Evolutionary conservation across 2,329 filamentous ascomycete genomes (phyloP).

Genomic region (Penicillium sclerotiorum): DNA sequence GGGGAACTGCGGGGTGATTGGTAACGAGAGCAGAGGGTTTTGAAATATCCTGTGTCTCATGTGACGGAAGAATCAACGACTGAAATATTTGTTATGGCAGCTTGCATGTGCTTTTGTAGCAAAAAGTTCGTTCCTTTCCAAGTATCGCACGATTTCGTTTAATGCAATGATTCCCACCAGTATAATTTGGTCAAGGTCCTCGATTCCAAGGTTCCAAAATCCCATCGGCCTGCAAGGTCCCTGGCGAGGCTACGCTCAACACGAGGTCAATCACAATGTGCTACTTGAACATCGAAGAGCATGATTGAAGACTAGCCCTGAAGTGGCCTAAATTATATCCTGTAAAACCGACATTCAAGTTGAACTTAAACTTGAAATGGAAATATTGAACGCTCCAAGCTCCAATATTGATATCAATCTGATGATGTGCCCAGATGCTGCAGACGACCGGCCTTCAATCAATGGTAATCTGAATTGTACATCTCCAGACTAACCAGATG

Average conservation of each 20-base stretch:
- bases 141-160: slow-evolving; percentile 13
- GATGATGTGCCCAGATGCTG: too few species aligned
- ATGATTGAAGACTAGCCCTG: too few species aligned
- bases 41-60: slow-evolving; percentile 31
- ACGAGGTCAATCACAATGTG: too few species aligned
- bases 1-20: slow-evolving; percentile 15
- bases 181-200: slow-evolving; percentile 1
- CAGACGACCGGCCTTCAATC: too few species aligned
- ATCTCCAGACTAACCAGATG: too few species aligned
- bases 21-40: slow-evolving; percentile 25
- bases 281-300: too few species aligned
- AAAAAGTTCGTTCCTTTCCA: slow-evolving; percentile 30
- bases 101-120: slow-evolving; percentile 34
- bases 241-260: neutral
- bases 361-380: too few species aligned
- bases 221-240: slow-evolving; percentile 4
- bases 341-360: too few species aligned
- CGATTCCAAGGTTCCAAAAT: neutral
- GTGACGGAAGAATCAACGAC: slow-evolving; percentile 30
- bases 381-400: too few species aligned
- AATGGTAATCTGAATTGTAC: too few species aligned
- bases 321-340: too few species aligned
- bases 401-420: too few species aligned
- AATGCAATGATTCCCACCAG: slow-evolving; percentile 1
- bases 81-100: slow-evolving; percentile 34